A percentile compares a stretch with the other conserved stretches of the same genome.
Evolutionary conservation across 768 basidiomycete genomes (phyloP).

Genomic region (Rhizopogon sp.): DNA sequence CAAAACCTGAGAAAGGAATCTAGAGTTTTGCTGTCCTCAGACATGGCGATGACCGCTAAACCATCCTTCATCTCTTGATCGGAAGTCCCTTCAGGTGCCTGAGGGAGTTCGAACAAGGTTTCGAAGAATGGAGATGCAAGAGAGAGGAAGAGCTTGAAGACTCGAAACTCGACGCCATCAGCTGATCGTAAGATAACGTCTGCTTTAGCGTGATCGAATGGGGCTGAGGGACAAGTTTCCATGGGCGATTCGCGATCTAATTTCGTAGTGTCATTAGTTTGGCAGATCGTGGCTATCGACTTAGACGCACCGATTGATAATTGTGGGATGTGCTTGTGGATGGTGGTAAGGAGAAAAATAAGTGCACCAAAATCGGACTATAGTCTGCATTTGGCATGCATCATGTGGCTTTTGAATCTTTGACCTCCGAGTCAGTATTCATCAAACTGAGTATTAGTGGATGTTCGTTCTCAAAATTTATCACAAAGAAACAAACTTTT

Average conservation of each 20-base stretch:
- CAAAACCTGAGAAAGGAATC: conserved; percentile 23
- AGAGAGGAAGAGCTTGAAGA: conserved; percentile 28
- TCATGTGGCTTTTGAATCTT: too few relatives aligned
- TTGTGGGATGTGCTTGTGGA: neutral
- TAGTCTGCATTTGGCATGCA: too few relatives aligned
- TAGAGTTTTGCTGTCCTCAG: conserved; percentile 17
- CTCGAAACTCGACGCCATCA: conserved; percentile 24
- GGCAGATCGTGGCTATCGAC: neutral
- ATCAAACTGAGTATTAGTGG: too few relatives aligned
- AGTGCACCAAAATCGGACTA: too few relatives aligned
- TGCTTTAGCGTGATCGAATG: conserved; percentile 18
- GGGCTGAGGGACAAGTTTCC: conserved; percentile 5
- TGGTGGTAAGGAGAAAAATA: too few relatives aligned
- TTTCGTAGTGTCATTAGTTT: neutral
- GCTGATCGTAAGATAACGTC: conserved; percentile 21
- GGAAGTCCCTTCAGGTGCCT: conserved; percentile 10
- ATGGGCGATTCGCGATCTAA: neutral
- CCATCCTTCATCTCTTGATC: conserved; percentile 11
- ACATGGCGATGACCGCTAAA: conserved; percentile 15
- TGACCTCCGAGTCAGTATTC: too few relatives aligned
- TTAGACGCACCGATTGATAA: neutral
- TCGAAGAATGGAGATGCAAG: conserved; percentile 31
- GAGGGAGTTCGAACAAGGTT: conserved; percentile 25
- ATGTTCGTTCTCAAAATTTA: too few relatives aligned
- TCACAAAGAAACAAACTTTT: too few relatives aligned